These are phyloP conservation scores for Gymnopus androsaceus DNA, from an alignment of 1,284 basidiomycete species.

Conservation along the genomic window DNA sequence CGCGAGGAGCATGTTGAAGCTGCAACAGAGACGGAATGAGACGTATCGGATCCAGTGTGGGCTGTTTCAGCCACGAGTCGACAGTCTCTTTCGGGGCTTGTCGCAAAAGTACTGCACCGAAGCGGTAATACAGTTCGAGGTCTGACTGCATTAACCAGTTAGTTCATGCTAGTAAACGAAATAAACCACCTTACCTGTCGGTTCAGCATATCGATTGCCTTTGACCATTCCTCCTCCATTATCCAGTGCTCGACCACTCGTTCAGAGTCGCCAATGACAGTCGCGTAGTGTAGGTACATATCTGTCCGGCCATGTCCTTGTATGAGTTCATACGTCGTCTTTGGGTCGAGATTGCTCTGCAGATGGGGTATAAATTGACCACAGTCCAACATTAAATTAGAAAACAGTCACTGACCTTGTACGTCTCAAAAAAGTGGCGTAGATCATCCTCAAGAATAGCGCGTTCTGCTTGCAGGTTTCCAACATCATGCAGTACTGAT, in stretches of 20 bases:
- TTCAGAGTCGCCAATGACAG: conserved; percentile 78
- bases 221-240: conserved; percentile 87
- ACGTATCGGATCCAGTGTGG: conserved; percentile 77
- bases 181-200: conserved; percentile 65
- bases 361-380: conserved; percentile 5
- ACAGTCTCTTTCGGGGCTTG: conserved; percentile 88
- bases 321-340: conserved; percentile 90
- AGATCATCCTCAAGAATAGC: conserved; percentile 91
- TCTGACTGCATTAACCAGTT: conserved; percentile 51
- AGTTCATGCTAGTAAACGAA: background rate
- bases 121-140: conserved; percentile 92
- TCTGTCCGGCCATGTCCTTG: conserved; percentile 91
- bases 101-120: conserved; percentile 85
- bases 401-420: conserved; percentile 59
- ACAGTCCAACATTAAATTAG: background rate
- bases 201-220: conserved; percentile 87
- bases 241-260: conserved; percentile 94
- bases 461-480: conserved; percentile 83
- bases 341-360: conserved; percentile 80
- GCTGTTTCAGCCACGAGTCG: conserved; percentile 88
- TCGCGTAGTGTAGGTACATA: conserved; percentile 90
- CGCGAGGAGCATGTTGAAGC: conserved; percentile 68
- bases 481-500: conserved; percentile 81
- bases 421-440: conserved; percentile 88
- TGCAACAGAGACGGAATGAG: conserved; percentile 91